These are phyloP conservation scores for Macrolepiota fuliginosa DNA, from an alignment of 768 basidiomycete species.

Conservation along the genomic window DNA sequence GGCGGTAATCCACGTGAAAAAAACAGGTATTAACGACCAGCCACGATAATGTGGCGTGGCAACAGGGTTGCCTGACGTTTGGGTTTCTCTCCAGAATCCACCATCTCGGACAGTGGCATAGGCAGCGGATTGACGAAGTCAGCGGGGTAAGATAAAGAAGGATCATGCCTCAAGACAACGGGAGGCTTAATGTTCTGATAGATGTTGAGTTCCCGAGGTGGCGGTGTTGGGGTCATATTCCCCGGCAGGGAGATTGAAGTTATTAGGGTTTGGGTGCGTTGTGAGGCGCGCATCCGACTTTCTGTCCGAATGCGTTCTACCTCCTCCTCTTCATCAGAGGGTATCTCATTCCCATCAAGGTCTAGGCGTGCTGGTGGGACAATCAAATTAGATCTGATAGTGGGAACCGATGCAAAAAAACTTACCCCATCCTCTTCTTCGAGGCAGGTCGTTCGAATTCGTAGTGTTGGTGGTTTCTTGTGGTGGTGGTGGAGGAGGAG, in stretches of 20 bases:
- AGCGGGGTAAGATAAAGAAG: slow-evolving; percentile 13
- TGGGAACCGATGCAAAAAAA: slow-evolving; percentile 12
- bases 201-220: slow-evolving; percentile 2
- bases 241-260: slow-evolving; percentile 8
- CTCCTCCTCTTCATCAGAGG: slow-evolving; percentile 59
- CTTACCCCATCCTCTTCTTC: slow-evolving; percentile 49
- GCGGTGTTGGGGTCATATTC: neutral
- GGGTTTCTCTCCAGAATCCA: slow-evolving; percentile 21
- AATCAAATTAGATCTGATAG: slow-evolving; percentile 9
- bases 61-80: slow-evolving; percentile 26
- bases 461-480: neutral
- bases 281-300: slow-evolving; percentile 37
- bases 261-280: slow-evolving; percentile 7
- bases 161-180: slow-evolving; percentile 12
- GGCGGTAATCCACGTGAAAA: slow-evolving; percentile 4
- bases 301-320: slow-evolving; percentile 53
- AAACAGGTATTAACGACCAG: slow-evolving; percentile 32
- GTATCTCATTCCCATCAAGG: slow-evolving; percentile 62
- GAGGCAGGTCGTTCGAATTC: slow-evolving; percentile 14
- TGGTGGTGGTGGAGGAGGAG: neutral
- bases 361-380: slow-evolving; percentile 41
- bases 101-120: slow-evolving; percentile 54
- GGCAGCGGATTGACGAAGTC: slow-evolving; percentile 49
- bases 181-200: slow-evolving; percentile 10
- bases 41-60: slow-evolving; percentile 34